Conservation (phyloP, 768 basidiomycete genomes). For the Tylopilus sp. region DNA sequence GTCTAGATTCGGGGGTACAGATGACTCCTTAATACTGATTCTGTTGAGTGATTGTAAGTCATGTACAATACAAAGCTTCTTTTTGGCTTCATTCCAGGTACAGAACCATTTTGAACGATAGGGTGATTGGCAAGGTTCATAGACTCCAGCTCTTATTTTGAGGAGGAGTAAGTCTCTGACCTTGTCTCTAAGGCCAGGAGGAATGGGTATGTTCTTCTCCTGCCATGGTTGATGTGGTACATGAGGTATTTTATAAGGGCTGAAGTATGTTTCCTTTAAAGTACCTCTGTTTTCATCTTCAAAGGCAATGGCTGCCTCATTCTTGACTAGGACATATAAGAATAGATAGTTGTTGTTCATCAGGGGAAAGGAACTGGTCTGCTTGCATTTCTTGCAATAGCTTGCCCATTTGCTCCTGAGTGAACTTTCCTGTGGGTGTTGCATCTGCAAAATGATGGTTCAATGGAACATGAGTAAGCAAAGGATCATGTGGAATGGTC, state of each 20-base stretch:
- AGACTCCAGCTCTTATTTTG: not conserved
- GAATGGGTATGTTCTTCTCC: not conserved
- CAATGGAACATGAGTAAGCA: not conserved
- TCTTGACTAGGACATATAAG: not conserved
- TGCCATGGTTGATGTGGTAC: not conserved
- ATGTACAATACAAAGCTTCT: not conserved
- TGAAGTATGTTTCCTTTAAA: not conserved
- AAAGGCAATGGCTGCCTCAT: not conserved
- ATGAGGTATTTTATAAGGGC: not conserved
- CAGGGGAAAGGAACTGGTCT: not conserved
- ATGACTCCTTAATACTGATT: not conserved
- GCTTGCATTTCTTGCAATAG: not conserved
- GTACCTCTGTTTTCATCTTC: not conserved
- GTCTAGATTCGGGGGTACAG: not conserved
- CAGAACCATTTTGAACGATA: not conserved
- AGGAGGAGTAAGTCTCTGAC: not conserved
- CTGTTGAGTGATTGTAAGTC: not conserved
- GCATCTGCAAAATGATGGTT: not conserved
- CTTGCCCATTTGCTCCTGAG: not conserved
- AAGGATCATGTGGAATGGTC: not conserved
- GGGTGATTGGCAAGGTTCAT: not conserved
- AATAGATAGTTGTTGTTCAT: not conserved
- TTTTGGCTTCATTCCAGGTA: not conserved
- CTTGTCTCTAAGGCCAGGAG: not conserved
- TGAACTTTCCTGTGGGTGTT: not conserved